phyloP scores from a whole-genome alignment of 2,329 filamentous ascomycete genomes.

The Fusarium beomiforme region DNA sequence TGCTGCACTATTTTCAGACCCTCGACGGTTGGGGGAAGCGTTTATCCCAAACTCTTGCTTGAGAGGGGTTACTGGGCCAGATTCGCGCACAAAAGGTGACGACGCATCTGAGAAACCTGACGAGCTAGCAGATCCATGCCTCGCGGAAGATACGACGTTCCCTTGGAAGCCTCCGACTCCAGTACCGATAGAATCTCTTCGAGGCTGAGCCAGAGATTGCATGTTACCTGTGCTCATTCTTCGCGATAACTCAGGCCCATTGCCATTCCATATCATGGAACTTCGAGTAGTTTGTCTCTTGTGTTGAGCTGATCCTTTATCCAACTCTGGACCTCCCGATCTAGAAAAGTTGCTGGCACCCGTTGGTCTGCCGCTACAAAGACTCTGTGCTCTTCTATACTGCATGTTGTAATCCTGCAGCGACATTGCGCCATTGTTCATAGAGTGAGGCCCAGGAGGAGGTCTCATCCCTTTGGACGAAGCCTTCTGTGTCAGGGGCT shows the following conservation, averaged over 20 bases:
- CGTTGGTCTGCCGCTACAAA: conserved; percentile 41
- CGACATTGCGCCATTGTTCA: conserved; percentile 42
- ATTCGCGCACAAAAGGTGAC: conserved; percentile 30
- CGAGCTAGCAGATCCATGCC: conserved; percentile 32
- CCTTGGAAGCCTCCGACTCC: conserved; percentile 12
- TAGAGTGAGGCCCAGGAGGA: conserved; percentile 25
- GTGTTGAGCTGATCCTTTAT: conserved; percentile 34
- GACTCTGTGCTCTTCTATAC: conserved; percentile 51
- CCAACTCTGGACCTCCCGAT: conserved; percentile 50
- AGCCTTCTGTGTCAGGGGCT: conserved; percentile 47
- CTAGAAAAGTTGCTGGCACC: conserved; percentile 51
- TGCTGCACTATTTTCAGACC: conserved; percentile 26
- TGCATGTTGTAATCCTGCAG: conserved; percentile 50
- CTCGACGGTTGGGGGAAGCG: conserved; percentile 24
- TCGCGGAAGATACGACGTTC: background rate
- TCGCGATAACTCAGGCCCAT: conserved; percentile 34
- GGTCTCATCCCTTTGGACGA: conserved; percentile 55
- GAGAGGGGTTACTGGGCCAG: conserved; percentile 29
- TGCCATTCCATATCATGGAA: conserved; percentile 43
- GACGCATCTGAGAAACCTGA: conserved; percentile 29
- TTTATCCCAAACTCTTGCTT: conserved; percentile 27
- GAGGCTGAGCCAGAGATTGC: conserved; percentile 8
- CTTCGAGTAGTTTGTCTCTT: conserved; percentile 39
- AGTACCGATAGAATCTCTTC: conserved; percentile 23
- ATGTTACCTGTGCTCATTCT: conserved; percentile 53